These are phyloP conservation scores for Fusarium succisae DNA, from an alignment of 2,329 filamentous ascomycete species.

Conservation along the genomic window DNA sequence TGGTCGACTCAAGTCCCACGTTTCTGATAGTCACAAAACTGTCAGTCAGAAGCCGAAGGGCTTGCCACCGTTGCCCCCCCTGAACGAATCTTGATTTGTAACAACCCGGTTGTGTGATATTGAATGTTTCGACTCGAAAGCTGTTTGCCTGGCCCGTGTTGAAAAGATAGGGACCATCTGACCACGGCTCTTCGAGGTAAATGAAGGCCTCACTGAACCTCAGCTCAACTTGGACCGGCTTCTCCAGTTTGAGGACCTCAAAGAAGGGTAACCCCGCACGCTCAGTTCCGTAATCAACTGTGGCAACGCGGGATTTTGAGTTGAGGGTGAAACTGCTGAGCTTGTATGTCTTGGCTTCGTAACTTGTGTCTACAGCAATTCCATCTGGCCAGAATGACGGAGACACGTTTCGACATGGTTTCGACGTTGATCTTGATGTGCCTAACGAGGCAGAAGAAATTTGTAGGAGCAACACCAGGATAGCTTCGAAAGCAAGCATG, in stretches of 20 bases:
- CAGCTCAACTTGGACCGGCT: not conserved
- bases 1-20: not conserved
- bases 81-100: slow-evolving; percentile 1
- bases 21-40: not conserved
- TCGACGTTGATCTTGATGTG: not conserved
- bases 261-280: slow-evolving; percentile 1
- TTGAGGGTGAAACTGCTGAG: not conserved
- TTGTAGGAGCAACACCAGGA: not conserved
- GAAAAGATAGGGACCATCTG: slow-evolving; percentile 1
- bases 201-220: not conserved
- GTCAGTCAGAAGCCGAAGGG: not conserved
- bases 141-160: not conserved
- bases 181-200: not conserved
- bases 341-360: slow-evolving; percentile 12
- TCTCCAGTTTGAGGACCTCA: not conserved
- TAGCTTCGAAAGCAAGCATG: not conserved
- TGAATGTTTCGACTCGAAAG: slow-evolving; percentile 8
- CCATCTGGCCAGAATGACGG: not conserved
- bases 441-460: not conserved
- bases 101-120: not conserved
- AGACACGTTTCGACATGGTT: not conserved
- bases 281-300: slow-evolving; percentile 1
- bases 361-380: not conserved
- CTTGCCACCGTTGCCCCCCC: slow-evolving; percentile 4
- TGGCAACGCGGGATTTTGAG: not conserved